phyloP scores from a whole-genome alignment of 2,329 filamentous ascomycete genomes.

The Fusarium lateritium region DNA sequence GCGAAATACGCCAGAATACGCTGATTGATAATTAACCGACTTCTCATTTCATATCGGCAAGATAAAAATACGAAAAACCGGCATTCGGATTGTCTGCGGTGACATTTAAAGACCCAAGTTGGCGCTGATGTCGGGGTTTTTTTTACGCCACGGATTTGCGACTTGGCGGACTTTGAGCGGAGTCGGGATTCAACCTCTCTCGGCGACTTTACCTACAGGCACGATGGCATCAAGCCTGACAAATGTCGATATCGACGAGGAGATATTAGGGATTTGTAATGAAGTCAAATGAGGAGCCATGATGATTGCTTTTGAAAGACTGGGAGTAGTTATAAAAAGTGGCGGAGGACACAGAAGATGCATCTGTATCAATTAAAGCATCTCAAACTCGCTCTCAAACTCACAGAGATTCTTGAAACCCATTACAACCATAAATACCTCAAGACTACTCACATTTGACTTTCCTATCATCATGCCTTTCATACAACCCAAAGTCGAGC shows the following conservation, averaged over 20 bases:
- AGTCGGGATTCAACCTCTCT: conserved; percentile 4
- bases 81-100: not conserved
- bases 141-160: not conserved
- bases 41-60: not conserved
- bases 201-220: conserved; percentile 1
- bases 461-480: conserved; percentile 7
- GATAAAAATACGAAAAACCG: not conserved
- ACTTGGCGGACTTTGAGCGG: not conserved
- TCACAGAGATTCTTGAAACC: too few species aligned
- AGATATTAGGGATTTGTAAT: not conserved
- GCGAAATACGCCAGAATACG: too few species aligned
- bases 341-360: fast-evolving
- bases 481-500: conserved; percentile 25
- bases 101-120: not conserved
- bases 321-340: not conserved
- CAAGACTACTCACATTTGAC: fast-evolving
- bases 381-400: too few species aligned
- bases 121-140: too few species aligned
- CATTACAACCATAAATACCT: fast-evolving
- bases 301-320: too few species aligned
- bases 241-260: not conserved
- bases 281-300: too few species aligned
- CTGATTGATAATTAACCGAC: too few species aligned
- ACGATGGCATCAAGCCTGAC: not conserved
- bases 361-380: too few species aligned